These are phyloP conservation scores for Rhypophila decipiens DNA, from an alignment of 495 filamentous ascomycete genomes.

Conservation along the genomic window DNA sequence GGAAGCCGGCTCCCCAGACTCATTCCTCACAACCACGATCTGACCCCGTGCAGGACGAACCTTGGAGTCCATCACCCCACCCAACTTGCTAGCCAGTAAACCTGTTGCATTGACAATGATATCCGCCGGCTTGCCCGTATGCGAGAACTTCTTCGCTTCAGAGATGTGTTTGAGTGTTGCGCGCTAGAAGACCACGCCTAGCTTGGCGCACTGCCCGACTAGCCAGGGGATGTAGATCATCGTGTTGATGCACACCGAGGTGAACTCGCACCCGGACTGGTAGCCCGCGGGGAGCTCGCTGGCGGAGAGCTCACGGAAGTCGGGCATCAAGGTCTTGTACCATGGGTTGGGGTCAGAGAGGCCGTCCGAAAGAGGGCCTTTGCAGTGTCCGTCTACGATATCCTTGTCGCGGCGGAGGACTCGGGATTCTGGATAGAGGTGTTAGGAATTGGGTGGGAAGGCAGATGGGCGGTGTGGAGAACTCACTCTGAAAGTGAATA, in stretches of 20 bases:
- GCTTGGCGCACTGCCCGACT: conserved; percentile 62
- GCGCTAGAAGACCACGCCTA: conserved; percentile 61
- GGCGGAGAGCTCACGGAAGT: conserved; percentile 54
- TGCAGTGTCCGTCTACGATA: conserved; percentile 12
- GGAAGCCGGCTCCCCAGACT: too few species aligned
- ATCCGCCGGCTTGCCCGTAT: conserved; percentile 55
- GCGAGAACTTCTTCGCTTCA: conserved; percentile 61
- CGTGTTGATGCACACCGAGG: conserved; percentile 86
- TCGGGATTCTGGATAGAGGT: conserved; percentile 25
- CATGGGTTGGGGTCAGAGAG: conserved; percentile 68
- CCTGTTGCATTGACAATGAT: conserved; percentile 87
- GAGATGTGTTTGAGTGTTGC: conserved; percentile 58
- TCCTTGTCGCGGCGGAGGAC: conserved; percentile 38
- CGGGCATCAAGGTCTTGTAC: conserved; percentile 71
- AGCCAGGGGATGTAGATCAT: conserved; percentile 84
- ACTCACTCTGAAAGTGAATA: conserved; percentile 74
- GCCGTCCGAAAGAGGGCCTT: conserved; percentile 40
- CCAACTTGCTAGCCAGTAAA: conserved; percentile 62
- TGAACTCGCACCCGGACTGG: conserved; percentile 65
- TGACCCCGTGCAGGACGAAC: conserved; percentile 80
- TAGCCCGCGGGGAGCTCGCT: conserved; percentile 53
- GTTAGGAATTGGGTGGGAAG: conserved; percentile 5
- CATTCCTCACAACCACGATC: conserved; percentile 82
- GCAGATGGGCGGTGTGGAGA: background rate
- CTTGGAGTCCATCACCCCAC: conserved; percentile 72